These are phyloP conservation scores for Coemansia sp. DNA, from an alignment of 192 early-diverging fungal species.

Conservation along the genomic window DNA sequence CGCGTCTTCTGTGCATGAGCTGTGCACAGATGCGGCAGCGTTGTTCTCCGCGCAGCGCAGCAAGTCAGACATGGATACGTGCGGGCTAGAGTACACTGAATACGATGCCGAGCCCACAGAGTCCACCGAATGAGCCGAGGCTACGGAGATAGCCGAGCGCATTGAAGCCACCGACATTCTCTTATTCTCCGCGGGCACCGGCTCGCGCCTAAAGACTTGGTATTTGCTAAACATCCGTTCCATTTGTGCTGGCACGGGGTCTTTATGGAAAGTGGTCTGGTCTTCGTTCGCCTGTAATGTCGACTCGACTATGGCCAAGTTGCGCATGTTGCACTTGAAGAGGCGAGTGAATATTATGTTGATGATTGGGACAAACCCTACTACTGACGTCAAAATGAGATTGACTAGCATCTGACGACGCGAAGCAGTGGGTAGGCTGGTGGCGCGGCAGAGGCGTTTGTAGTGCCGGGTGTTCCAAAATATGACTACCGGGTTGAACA, in stretches of 20 bases:
- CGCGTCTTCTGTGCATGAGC: not conserved
- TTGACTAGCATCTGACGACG: constrained; percentile 24
- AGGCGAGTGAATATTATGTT: constrained; percentile 37
- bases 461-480: constrained; percentile 25
- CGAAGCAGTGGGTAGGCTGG: constrained; percentile 2
- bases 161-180: not conserved
- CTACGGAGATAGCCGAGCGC: not conserved
- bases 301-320: constrained; percentile 26
- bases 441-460: constrained; percentile 12
- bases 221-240: constrained; percentile 26
- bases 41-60: not conserved
- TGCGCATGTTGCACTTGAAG: constrained; percentile 49
- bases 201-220: constrained; percentile 22
- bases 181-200: not conserved
- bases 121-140: not conserved
- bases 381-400: constrained; percentile 17
- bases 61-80: constrained; percentile 19
- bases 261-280: constrained; percentile 6
- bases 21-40: not conserved
- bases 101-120: constrained; percentile 2
- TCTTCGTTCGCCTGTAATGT: constrained; percentile 29
- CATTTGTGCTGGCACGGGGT: constrained; percentile 5
- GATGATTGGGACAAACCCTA: constrained; percentile 36
- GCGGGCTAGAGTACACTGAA: constrained; percentile 30
- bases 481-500: constrained; percentile 44